These are phyloP conservation scores for Nicotiana benthamiana DNA, from an alignment of 257 asterid genomes.

Conservation along the genomic window DNA sequence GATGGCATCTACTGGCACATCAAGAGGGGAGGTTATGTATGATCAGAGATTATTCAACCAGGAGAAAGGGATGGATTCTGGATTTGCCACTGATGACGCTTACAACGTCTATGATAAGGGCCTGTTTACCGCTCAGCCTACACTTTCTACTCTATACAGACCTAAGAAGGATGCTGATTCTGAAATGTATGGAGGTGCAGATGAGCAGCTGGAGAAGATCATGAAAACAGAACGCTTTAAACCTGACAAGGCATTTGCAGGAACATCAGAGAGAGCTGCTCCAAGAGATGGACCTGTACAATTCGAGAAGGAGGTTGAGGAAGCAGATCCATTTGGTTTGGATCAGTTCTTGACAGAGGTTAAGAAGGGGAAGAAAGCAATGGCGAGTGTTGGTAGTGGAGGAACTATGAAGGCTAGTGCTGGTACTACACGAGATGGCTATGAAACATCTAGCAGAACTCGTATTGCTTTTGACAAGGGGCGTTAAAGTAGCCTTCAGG, in stretches of 20 bases:
- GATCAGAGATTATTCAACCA: constrained; percentile 35
- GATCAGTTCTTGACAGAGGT: constrained; percentile 71
- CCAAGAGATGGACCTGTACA: constrained; percentile 59
- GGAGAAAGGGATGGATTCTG: constrained; percentile 1
- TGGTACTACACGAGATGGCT: constrained; percentile 16
- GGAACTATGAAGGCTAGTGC: constrained; percentile 25
- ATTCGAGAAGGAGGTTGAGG: constrained; percentile 44
- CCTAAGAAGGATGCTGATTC: constrained; percentile 26
- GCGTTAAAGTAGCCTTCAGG: constrained; percentile 2
- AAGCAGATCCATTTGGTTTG: constrained; percentile 85
- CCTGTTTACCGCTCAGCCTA: constrained; percentile 51
- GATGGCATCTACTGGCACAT: constrained; percentile 43
- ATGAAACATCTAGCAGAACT: constrained; percentile 25
- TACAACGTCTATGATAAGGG: constrained; percentile 40
- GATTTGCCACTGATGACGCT: background rate
- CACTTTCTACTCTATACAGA: constrained; percentile 7
- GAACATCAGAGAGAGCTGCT: constrained; percentile 54
- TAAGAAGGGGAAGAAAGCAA: constrained; percentile 31
- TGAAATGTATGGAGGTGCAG: constrained; percentile 77
- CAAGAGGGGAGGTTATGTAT: constrained; percentile 60
- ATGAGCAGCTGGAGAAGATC: constrained; percentile 74
- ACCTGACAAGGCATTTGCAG: constrained; percentile 56
- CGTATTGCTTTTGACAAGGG: constrained; percentile 31
- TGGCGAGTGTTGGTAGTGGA: constrained; percentile 58
- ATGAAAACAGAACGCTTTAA: constrained; percentile 18